phyloP scores from a whole-genome alignment of 805 yeast genomes.

The Candida multigemmis region DNA sequence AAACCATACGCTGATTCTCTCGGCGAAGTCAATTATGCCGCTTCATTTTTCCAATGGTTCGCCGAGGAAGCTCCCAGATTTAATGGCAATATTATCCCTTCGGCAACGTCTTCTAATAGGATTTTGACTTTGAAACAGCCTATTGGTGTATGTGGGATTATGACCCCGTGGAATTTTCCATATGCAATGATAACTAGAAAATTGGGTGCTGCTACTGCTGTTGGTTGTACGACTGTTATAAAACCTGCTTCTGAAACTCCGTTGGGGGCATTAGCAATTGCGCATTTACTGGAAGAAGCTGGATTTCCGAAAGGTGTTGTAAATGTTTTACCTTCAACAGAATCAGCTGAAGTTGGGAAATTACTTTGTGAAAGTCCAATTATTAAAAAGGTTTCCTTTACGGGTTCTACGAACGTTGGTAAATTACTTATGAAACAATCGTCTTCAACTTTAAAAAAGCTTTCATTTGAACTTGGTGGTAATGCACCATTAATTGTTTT shows the following conservation, averaged over 20 bases:
- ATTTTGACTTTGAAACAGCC: conserved; percentile 62
- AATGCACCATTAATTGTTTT: conserved; percentile 59
- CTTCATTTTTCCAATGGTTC: conserved; percentile 84
- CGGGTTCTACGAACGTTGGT: conserved; percentile 59
- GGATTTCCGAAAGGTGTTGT: conserved; percentile 66
- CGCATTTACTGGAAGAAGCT: conserved; percentile 50
- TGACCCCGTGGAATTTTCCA: conserved; percentile 86
- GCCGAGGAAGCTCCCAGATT: conserved; percentile 72
- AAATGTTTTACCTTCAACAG: conserved; percentile 49
- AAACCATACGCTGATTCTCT: conserved; percentile 63
- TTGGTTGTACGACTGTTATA: conserved; percentile 70
- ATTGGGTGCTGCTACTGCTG: conserved; percentile 69
- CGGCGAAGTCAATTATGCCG: conserved; percentile 61
- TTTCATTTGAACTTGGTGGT: conserved; percentile 60
- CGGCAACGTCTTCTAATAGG: conserved; percentile 38
- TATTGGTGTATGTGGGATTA: conserved; percentile 71
- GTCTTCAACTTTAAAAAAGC: conserved; percentile 48
- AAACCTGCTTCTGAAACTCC: conserved; percentile 79
- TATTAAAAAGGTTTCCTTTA: conserved; percentile 51
- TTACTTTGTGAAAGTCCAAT: conserved; percentile 35
- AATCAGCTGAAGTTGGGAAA: conserved; percentile 42
- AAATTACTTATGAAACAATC: conserved; percentile 50
- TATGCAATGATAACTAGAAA: conserved; percentile 70
- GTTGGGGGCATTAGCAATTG: conserved; percentile 60
- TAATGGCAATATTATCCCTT: conserved; percentile 58